These are phyloP conservation scores for Colletotrichum lini DNA, from an alignment of 2,329 filamentous ascomycete species.

Conservation along the genomic window DNA sequence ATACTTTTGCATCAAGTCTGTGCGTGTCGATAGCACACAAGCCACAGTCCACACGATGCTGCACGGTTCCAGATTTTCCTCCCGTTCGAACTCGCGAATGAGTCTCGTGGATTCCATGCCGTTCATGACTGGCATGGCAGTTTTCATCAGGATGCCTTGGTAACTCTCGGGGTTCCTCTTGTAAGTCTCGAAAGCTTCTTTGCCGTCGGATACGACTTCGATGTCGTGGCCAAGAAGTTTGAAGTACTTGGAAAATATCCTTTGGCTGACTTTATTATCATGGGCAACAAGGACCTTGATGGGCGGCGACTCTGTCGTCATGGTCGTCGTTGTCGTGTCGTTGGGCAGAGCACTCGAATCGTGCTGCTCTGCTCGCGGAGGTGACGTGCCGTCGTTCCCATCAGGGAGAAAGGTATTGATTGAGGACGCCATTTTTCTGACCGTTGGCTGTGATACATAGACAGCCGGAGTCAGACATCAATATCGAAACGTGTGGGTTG, in stretches of 20 bases:
- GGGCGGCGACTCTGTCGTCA: background rate
- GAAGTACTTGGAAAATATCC: background rate
- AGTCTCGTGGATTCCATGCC: slow-evolving; percentile 55
- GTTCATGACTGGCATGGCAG: slow-evolving; percentile 62
- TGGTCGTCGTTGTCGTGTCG: too few species aligned
- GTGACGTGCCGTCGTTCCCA: too few species aligned
- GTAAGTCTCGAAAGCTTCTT: slow-evolving; percentile 51
- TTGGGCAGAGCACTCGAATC: too few species aligned
- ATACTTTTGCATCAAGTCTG: background rate
- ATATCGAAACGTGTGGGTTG: too few species aligned
- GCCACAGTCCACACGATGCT: slow-evolving; percentile 51
- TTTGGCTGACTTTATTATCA: background rate
- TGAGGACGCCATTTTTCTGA: too few species aligned
- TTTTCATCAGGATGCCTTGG: slow-evolving; percentile 53
- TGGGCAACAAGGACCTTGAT: slow-evolving; percentile 6
- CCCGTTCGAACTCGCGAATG: slow-evolving; percentile 58
- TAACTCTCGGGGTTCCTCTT: slow-evolving; percentile 45
- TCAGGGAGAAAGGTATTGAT: too few species aligned
- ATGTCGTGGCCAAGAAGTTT: slow-evolving; percentile 48
- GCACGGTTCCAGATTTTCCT: slow-evolving; percentile 53
- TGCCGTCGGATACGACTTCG: slow-evolving; percentile 51
- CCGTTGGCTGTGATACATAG: too few species aligned
- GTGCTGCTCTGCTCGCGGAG: too few species aligned
- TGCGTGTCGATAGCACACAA: background rate
- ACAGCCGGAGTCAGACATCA: too few species aligned